phyloP scores from a whole-genome alignment of 2,329 filamentous ascomycete species.

The Colletotrichum sp. region DNA sequence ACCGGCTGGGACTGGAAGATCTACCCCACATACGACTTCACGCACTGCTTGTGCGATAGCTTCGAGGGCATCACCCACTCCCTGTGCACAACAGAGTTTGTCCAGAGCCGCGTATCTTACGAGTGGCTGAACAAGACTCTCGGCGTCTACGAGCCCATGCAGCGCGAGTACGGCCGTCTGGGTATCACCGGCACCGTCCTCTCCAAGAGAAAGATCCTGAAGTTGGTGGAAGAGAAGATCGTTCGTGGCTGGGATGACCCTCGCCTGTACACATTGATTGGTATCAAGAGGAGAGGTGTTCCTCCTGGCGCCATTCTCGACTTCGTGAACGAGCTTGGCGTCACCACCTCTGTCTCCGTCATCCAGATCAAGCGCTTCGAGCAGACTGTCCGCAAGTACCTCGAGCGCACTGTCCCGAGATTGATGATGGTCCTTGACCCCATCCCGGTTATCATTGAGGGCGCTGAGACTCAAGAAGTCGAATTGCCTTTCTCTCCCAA shows the following conservation, averaged over 20 bases:
- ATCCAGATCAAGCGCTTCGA: constrained; percentile 88
- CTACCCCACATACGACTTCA: constrained; percentile 87
- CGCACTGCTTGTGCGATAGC: constrained; percentile 89
- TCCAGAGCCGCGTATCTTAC: constrained; percentile 83
- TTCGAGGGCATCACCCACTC: constrained; percentile 93
- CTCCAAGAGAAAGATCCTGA: constrained; percentile 83
- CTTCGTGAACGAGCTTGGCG: constrained; percentile 90
- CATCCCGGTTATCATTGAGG: constrained; percentile 80
- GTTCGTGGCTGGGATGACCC: constrained; percentile 94
- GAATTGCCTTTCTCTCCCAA: constrained; percentile 85
- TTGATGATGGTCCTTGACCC: constrained; percentile 91
- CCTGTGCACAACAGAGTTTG: constrained; percentile 92
- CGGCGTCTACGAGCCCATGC: constrained; percentile 90
- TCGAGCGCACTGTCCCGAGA: constrained; percentile 86
- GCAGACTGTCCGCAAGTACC: constrained; percentile 81
- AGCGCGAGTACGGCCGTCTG: constrained; percentile 80
- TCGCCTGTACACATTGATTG: constrained; percentile 85
- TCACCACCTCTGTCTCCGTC: constrained; percentile 80
- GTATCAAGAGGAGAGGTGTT: constrained; percentile 81
- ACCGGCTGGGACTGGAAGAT: constrained; percentile 89
- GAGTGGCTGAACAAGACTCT: constrained; percentile 83
- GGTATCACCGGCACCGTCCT: constrained; percentile 69
- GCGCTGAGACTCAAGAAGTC: constrained; percentile 67
- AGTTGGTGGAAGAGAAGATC: constrained; percentile 77
- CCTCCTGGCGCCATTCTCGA: constrained; percentile 88